These are phyloP conservation scores for Cucumis sativus DNA, from an alignment of 306 rosid species.

Conservation along the genomic window Cucumber_9930_V3 NC_026655.2:17843001-17843500, in stretches of 20 bases:
- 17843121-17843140: neutral
- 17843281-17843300: slow-evolving; percentile 53
- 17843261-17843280: slow-evolving; percentile 49
- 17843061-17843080: neutral
- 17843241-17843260: slow-evolving; percentile 46
- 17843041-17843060: neutral
- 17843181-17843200: slow-evolving; percentile 51
- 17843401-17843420: slow-evolving; percentile 38
- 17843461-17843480: slow-evolving; percentile 34
- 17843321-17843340: slow-evolving; percentile 59
- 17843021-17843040: neutral
- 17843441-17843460: slow-evolving; percentile 40
- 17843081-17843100: neutral
- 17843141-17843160: slow-evolving; percentile 7
- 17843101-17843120: neutral
- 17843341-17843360: slow-evolving; percentile 56
- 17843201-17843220: slow-evolving; percentile 76
- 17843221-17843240: slow-evolving; percentile 37
- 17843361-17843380: slow-evolving; percentile 50
- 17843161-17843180: slow-evolving; percentile 41
- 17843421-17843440: slow-evolving; percentile 36
- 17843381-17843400: slow-evolving; percentile 44
- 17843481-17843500: slow-evolving; percentile 44
- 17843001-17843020: neutral
- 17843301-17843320: slow-evolving; percentile 41